Evolutionary conservation across 1,284 basidiomycete species (phyloP), one percentile per base, ranked within the genome.

Genomic region (Pisolithus thermaeus): DNA sequence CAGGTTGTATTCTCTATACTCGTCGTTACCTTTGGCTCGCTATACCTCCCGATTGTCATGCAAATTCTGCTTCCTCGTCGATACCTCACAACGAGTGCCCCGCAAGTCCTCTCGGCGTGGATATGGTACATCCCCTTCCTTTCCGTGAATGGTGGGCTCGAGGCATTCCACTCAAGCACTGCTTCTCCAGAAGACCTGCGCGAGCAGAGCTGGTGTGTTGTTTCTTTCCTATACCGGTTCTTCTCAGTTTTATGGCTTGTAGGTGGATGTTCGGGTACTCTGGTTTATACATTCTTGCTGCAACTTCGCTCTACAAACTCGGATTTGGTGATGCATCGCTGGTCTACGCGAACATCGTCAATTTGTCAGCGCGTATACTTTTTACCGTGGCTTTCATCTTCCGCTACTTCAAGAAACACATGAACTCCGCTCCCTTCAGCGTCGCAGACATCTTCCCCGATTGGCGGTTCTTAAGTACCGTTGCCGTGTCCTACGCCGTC

Each of bases 51-150:
- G 0, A 72, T 90, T 6, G 69, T 86, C 9, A 71, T 90, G 28
- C 76, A 80, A 1, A 65, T 92, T 47, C 70, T 95, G 30, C 79
- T 97, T 5, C 91, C 91, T 0, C 69, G 69, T 2, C 80, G 80
- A 54, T 92, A 90, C 66, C 76, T 83, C 41, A 61, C 73, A 44
- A 87, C 86, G 9, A 91, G 90, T 40, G 87, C 88, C 0, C 84
- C 90, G 0, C 58, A 70, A 6, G 85, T 95, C 30, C 78, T 97
- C 4, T 69, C 72, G 23, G 83, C 85, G 1, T 97, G 93, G 79
- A 71, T 86, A 23, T 84, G 81, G 72, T 95, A 93, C 61, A 85
- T 97, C 56, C 95, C 94, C 1, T 78, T 90, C 18, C 78, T 97
- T 59, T 89, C 89, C 4, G 71, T 91, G 58, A 97, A 97, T 64